Base-by-base conservation (phyloP, 1,284 basidiomycete genomes). In the Microbotryum silenes-acaulis region DNA sequence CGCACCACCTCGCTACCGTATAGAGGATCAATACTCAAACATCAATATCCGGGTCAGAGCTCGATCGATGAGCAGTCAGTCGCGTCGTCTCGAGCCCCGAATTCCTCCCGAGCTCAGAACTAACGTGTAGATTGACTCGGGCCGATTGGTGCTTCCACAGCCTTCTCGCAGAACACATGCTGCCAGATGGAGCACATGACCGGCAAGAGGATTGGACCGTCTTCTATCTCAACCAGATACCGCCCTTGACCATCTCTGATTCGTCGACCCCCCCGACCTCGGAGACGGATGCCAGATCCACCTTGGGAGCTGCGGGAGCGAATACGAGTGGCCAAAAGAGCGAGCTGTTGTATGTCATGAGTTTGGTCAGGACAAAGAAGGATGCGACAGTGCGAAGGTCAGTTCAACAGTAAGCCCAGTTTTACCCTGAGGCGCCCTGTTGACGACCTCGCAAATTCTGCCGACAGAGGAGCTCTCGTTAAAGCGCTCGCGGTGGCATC, bases 401-500 rank as follows among this genome's bases (percentile, higher is more conserved):
- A 72, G 85, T 74, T 23, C 1, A 7, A 33, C 16, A 31, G 14
- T 45, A 16, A 20, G 10, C 46, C 55, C 27, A 3, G 1, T 21
- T 8, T 42, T 45, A 8, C 33, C 25, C 29, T 6, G 6, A 21
- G 46, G 42, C 27, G 37, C 16, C 12, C 37, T 42, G 12, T 14
- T 42, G 37, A 42, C 37, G 37, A 42, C 10, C 37, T 12, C 12
- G 16, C 37, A 42, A 12, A 42, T 42, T 31, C 37, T 42, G 37
- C 50, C 20, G 54, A 31, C 69, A 92, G 94, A 78, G 93, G 94
- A 59, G 94, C 93, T 0, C 84, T 88, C 67, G 92, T 97, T 66
- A 90, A 97, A 77, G 94, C 94, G 4, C 82, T 99, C 78, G 94
- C 94, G 20, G 89, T 99, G 67, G 96, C 91, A 72, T 94, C 92